phyloP scores from a whole-genome alignment of 2,329 filamentous ascomycete genomes.

The Phyllosticta citriasiana region DNA sequence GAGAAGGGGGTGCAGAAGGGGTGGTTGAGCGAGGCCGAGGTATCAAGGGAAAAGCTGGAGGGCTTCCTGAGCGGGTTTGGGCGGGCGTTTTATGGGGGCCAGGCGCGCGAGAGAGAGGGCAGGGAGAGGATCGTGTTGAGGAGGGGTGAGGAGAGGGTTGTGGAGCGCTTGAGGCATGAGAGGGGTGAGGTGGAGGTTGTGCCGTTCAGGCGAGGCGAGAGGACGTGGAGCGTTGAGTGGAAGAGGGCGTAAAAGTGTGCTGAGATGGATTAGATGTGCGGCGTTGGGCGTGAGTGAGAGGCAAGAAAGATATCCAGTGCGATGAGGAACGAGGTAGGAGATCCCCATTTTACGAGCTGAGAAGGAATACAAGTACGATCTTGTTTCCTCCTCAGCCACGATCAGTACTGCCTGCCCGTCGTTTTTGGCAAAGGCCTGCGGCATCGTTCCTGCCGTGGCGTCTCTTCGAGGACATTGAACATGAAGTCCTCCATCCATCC shows the following conservation, averaged over 20 bases:
- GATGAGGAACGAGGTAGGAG: too few relatives aligned
- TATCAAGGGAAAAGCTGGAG: slow-evolving; percentile 45
- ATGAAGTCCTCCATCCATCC: too few relatives aligned
- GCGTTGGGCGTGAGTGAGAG: too few relatives aligned
- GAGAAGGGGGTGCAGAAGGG: slow-evolving; percentile 51
- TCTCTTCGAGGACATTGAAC: too few relatives aligned
- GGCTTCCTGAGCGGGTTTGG: slow-evolving; percentile 50
- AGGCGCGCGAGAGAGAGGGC: slow-evolving; percentile 32
- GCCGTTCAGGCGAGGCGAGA: slow-evolving; percentile 53
- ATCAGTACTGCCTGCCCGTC: too few relatives aligned
- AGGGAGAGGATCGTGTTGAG: slow-evolving; percentile 47
- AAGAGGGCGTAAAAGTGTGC: neutral
- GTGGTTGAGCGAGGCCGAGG: slow-evolving; percentile 42
- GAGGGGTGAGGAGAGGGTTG: slow-evolving; percentile 46
- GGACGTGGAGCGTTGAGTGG: slow-evolving; percentile 37
- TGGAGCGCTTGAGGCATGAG: slow-evolving; percentile 43
- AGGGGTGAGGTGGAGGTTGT: slow-evolving; percentile 50
- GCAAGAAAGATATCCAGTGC: too few relatives aligned
- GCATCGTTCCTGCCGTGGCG: too few relatives aligned
- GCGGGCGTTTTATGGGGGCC: slow-evolving; percentile 43
- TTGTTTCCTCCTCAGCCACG: too few relatives aligned
- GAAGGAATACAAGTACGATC: too few relatives aligned
- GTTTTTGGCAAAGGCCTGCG: too few relatives aligned
- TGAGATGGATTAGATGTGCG: too few relatives aligned
- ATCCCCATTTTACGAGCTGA: too few relatives aligned